A percentile compares a stretch with the other conserved stretches of the same genome.
phyloP scores from a whole-genome alignment of 768 basidiomycete genomes.

The Tulasnella sp. region DNA sequence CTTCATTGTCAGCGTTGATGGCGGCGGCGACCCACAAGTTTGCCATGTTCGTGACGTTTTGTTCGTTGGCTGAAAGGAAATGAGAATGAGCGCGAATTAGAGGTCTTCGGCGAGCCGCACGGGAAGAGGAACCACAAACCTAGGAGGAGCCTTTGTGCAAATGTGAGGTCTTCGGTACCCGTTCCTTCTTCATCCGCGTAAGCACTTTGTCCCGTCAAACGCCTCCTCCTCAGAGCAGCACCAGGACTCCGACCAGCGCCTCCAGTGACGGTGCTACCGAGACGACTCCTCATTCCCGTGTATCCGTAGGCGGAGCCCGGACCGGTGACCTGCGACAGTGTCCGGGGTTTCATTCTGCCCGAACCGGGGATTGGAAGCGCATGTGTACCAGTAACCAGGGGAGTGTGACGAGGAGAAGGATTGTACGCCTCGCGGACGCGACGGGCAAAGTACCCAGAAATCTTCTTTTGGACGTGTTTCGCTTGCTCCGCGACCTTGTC shows the following conservation, averaged over 20 bases:
- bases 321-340: conserved; percentile 22
- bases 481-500: conserved; percentile 47
- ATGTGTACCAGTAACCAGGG: neutral
- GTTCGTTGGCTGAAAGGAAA: conserved; percentile 68
- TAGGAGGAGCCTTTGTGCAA: conserved; percentile 81
- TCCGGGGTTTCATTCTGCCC: neutral
- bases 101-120: neutral
- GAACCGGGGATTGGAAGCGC: conserved; percentile 18
- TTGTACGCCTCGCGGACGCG: conserved; percentile 31
- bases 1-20: conserved; percentile 87
- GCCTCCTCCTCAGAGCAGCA: conserved; percentile 34
- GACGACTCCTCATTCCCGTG: conserved; percentile 20
- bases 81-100: neutral
- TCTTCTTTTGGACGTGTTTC: conserved; percentile 27
- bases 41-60: conserved; percentile 88
- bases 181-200: conserved; percentile 35
- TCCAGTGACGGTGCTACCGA: conserved; percentile 23
- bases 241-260: conserved; percentile 28
- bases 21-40: conserved; percentile 98
- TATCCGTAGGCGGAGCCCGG: conserved; percentile 33
- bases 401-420: conserved; percentile 25
- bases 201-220: conserved; percentile 25
- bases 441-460: conserved; percentile 33
- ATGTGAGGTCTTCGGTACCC: conserved; percentile 56
- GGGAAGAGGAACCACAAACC: conserved; percentile 34